Conservation (phyloP, 2,329 filamentous ascomycete genomes). For the Phialophora chinensis region DNA sequence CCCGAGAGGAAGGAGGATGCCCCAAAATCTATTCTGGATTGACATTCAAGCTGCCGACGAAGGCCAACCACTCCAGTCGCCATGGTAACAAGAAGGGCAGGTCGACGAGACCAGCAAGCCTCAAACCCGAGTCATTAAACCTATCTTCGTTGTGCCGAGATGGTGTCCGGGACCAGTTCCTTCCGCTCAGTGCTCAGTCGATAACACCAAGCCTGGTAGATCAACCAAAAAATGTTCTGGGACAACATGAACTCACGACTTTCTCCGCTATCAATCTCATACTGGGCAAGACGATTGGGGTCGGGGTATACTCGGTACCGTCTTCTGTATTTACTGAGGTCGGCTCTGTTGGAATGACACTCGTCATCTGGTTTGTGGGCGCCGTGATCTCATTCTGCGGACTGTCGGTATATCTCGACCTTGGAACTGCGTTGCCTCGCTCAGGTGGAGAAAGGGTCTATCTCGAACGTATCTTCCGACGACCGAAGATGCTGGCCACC, state of each 20-base stretch:
- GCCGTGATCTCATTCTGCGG: slow-evolving; percentile 54
- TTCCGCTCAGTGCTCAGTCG: slow-evolving; percentile 24
- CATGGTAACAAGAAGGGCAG: slow-evolving; percentile 14
- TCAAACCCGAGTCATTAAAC: slow-evolving; percentile 19
- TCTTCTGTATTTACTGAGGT: slow-evolving; percentile 61
- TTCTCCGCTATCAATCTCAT: slow-evolving; percentile 41
- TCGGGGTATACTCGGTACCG: slow-evolving; percentile 61
- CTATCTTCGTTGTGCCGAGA: slow-evolving; percentile 12
- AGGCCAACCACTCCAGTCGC: not conserved
- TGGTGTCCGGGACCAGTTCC: slow-evolving; percentile 16
- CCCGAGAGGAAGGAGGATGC: not conserved
- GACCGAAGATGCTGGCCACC: slow-evolving; percentile 59
- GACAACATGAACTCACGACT: slow-evolving; percentile 24
- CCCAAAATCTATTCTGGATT: not conserved
- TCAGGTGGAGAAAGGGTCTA: slow-evolving; percentile 61
- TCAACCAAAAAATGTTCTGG: slow-evolving; percentile 11
- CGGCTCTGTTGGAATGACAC: slow-evolving; percentile 60
- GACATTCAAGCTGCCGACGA: not conserved
- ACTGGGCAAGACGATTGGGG: slow-evolving; percentile 50
- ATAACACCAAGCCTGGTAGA: slow-evolving; percentile 28
- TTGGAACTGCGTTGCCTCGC: slow-evolving; percentile 54
- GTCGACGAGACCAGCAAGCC: slow-evolving; percentile 12
- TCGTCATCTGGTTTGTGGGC: slow-evolving; percentile 62
- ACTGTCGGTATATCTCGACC: slow-evolving; percentile 55
- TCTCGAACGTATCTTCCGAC: slow-evolving; percentile 59